These are phyloP conservation scores for Penicillium vulpinum DNA, from an alignment of 2,329 filamentous ascomycete species.

Conservation along the genomic window DNA sequence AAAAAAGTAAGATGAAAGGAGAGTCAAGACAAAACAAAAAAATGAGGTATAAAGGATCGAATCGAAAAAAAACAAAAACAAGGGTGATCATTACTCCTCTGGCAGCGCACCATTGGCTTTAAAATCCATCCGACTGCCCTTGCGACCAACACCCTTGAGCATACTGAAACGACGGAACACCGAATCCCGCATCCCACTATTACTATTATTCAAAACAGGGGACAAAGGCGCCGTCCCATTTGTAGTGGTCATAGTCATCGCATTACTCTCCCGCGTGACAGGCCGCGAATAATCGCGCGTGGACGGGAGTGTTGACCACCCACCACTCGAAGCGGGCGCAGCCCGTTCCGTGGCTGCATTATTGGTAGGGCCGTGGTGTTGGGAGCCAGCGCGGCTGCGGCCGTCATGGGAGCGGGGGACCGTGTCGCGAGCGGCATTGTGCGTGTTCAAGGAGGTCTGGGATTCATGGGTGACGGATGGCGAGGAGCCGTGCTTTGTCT, in stretches of 20 bases:
- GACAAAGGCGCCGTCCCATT: slow-evolving; percentile 21
- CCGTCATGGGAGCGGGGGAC: slow-evolving; percentile 30
- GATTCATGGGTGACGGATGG: slow-evolving; percentile 33
- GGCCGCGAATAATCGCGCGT: slow-evolving; percentile 38
- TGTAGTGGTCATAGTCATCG: slow-evolving; percentile 11
- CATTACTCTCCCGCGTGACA: slow-evolving; percentile 33
- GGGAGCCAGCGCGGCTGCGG: slow-evolving; percentile 31
- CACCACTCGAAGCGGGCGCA: slow-evolving; percentile 28
- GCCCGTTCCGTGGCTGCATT: slow-evolving; percentile 21
- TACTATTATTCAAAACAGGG: slow-evolving; percentile 37
- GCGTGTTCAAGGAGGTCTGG: slow-evolving; percentile 22
- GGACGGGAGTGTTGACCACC: slow-evolving; percentile 37
- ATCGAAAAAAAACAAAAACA: slow-evolving; percentile 8
- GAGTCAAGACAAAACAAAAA: slow-evolving; percentile 10
- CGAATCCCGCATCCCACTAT: slow-evolving; percentile 53
- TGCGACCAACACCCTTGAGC: slow-evolving; percentile 69
- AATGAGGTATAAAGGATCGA: slow-evolving; percentile 1
- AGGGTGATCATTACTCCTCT: slow-evolving; percentile 36
- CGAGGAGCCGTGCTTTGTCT: slow-evolving; percentile 35
- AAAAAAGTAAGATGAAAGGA: slow-evolving; percentile 4
- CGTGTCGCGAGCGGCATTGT: slow-evolving; percentile 32
- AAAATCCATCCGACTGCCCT: slow-evolving; percentile 59
- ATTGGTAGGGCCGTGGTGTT: slow-evolving; percentile 25
- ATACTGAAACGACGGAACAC: slow-evolving; percentile 78
- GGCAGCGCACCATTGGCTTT: slow-evolving; percentile 34